Percentiles rank a stretch among this genome's conserved stretches.
phyloP scores from a whole-genome alignment of 139 green algal genomes.

The Tetratostichococcus sp. region DNA sequence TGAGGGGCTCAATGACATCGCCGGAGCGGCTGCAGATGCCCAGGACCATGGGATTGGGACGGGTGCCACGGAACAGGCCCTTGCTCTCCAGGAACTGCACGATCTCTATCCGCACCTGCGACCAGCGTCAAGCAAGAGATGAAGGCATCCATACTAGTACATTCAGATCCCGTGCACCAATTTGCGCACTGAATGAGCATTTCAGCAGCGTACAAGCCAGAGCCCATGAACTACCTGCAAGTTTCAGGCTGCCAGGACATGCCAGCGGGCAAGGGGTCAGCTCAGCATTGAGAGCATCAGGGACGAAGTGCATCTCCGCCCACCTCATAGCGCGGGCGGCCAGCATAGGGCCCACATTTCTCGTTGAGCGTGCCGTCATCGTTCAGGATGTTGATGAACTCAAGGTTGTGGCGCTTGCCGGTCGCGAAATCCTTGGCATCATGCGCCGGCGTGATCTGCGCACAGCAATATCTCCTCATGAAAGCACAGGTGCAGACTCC shows the following conservation, averaged over 20 bases:
- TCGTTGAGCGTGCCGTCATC: constrained; percentile 85
- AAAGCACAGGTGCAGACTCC: too few relatives aligned
- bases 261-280: too few relatives aligned
- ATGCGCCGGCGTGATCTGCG: constrained; percentile 93
- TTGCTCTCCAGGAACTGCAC: constrained; percentile 78
- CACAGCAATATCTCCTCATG: background rate
- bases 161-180: too few relatives aligned
- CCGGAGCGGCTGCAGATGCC: constrained; percentile 88
- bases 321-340: constrained; percentile 85
- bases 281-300: too few relatives aligned
- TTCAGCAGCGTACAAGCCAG: too few relatives aligned
- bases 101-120: constrained; percentile 72
- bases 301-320: background rate
- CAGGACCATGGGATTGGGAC: constrained; percentile 92
- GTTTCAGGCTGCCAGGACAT: too few relatives aligned
- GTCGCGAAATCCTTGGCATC: constrained; percentile 93
- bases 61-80: constrained; percentile 74
- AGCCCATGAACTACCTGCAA: too few relatives aligned
- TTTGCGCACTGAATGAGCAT: too few relatives aligned
- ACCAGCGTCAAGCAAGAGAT: too few relatives aligned
- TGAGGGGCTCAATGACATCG: constrained; percentile 98
- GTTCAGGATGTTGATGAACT: constrained; percentile 95
- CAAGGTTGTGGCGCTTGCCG: constrained; percentile 74
- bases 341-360: constrained; percentile 76
- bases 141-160: too few relatives aligned